Base-by-base conservation (phyloP, 2,329 filamentous ascomycete genomes). In the Exophiala sideris region DNA sequence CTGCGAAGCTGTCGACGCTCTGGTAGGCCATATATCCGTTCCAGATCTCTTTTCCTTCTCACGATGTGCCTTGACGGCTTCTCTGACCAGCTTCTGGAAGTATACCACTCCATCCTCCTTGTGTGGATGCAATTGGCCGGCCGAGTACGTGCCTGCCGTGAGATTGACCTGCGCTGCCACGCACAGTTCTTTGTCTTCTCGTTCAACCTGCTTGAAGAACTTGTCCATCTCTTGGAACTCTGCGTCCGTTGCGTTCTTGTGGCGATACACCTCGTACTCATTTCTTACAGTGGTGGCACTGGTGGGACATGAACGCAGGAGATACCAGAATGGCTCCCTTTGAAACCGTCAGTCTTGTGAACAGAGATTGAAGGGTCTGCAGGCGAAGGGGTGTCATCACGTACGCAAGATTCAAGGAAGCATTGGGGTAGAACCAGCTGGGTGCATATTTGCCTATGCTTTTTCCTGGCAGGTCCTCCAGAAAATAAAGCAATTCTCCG, bases 171-270 rank as follows among this genome's bases (percentile, higher is more conserved):
- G 83, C 0, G 79, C 76, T 4, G 73, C 73, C 52, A 74, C 70
- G 69, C 81, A 85, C 16, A 85, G 76, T 14, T 77, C 73, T 62
- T 85, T 84, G 70, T 85, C 82, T 65, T 86, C 83, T 1, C 76
- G 76, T 79, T 85, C 80, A 68, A 86, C 77, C 36, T 80, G 77
- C 69, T 83, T 83, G 74, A 84, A 85, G 59, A 82, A 79, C 53
- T 76, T 66, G 66, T 75, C 78, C 67, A 85, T 79, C 40, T 72
- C 65, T 5, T 76, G 68, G 62, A 86, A 86, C 52, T 83, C 77
- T 35, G 79, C 79, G 33, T 84, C 77, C 14, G 71, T 76, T 2
- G 81, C 76, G 63, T 78, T 68, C 67, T 80, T 83, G 74, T 85
- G 79, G 56, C 82, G 77, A 73, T 77, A 86, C 36, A 85, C 79